Conservation (phyloP, 2,329 filamentous ascomycete species). For the Trichoderma arundinaceum region DNA sequence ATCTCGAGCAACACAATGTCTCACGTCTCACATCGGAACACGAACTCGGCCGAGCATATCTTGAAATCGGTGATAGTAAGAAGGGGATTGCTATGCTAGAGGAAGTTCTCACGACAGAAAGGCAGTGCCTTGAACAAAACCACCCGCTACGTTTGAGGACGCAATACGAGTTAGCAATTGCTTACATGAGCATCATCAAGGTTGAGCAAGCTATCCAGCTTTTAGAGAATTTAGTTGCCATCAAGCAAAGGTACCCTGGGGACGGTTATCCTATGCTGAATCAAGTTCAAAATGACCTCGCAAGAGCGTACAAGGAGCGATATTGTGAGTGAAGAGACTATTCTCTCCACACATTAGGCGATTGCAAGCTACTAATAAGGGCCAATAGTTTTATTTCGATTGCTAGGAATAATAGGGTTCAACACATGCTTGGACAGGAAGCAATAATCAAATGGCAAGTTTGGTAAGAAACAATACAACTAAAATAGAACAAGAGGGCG, state of each 20-base stretch:
- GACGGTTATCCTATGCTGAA: slow-evolving; percentile 9
- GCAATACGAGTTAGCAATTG: slow-evolving; percentile 28
- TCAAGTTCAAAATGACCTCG: neutral
- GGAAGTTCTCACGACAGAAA: neutral
- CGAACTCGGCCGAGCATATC: slow-evolving; percentile 17
- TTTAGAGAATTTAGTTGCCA: slow-evolving; percentile 18
- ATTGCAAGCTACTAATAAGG: neutral
- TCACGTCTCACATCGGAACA: slow-evolving; percentile 15
- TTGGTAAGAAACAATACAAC: too few relatives aligned
- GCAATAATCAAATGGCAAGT: too few relatives aligned
- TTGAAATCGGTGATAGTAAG: neutral
- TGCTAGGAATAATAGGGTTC: neutral
- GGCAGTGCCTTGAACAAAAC: neutral
- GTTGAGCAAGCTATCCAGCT: slow-evolving; percentile 11
- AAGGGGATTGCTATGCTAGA: slow-evolving; percentile 28
- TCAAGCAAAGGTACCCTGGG: slow-evolving; percentile 9
- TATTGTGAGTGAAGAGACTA: slow-evolving; percentile 6
- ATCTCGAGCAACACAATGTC: neutral
- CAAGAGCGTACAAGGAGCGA: slow-evolving; percentile 12
- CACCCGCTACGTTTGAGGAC: slow-evolving; percentile 23
- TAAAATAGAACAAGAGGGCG: too few relatives aligned
- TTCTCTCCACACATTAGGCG: neutral
- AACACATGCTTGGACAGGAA: neutral
- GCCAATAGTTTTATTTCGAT: slow-evolving; percentile 5
- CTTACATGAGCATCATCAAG: slow-evolving; percentile 19